These are phyloP conservation scores for Nothophytophthora sp. DNA, from an alignment of 352 stramenopile genomes.

Conservation along the genomic window DNA sequence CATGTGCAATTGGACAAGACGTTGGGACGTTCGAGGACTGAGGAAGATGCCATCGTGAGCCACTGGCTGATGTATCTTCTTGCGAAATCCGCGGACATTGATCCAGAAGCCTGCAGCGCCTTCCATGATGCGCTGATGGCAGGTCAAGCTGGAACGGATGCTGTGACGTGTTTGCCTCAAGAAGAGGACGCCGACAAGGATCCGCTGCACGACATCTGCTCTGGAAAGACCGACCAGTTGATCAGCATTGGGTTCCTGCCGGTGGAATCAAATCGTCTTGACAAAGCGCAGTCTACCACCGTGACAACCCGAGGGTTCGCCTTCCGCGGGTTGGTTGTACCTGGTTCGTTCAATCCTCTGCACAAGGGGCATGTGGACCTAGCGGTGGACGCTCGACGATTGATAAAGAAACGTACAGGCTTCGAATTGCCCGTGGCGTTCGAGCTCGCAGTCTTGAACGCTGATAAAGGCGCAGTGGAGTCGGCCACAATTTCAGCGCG, in stretches of 20 bases:
- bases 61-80: constrained; percentile 53
- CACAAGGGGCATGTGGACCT: constrained; percentile 56
- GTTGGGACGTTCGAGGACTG: constrained; percentile 23
- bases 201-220: constrained; percentile 8
- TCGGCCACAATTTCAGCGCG: constrained; percentile 24
- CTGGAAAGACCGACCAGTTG: not conserved
- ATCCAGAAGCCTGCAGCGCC: constrained; percentile 11
- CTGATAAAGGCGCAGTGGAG: constrained; percentile 55
- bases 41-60: constrained; percentile 51
- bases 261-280: not conserved
- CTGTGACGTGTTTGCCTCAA: not conserved
- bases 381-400: constrained; percentile 28
- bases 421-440: constrained; percentile 36
- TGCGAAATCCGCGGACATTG: constrained; percentile 22
- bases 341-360: constrained; percentile 74
- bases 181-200: not conserved
- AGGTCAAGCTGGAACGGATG: constrained; percentile 13
- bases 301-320: constrained; percentile 21
- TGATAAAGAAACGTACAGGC: constrained; percentile 15
- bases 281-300: not conserved
- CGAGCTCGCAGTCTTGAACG: constrained; percentile 59
- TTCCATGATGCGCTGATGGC: constrained; percentile 14
- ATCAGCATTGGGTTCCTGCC: constrained; percentile 39
- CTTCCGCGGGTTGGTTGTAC: constrained; percentile 46
- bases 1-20: constrained; percentile 49